Evolutionary conservation across 208 protist genomes (phyloP).

Genomic region (Spongospora subterranea): DNA sequence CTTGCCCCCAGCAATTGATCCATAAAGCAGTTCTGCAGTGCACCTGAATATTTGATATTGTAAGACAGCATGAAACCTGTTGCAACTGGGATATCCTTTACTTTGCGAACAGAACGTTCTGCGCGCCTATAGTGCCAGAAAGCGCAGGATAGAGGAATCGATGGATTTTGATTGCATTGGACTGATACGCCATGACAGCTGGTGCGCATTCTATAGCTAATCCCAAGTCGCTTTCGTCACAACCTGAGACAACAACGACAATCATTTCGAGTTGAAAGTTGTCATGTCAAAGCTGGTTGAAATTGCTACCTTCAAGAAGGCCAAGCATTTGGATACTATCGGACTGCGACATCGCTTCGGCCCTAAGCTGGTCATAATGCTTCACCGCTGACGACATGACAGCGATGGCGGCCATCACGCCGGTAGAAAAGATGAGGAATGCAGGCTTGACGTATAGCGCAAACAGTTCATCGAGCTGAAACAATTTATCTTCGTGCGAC

Average conservation of each 20-base stretch:
- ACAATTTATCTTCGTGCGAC: conserved; percentile 19
- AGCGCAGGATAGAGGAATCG: conserved; percentile 47
- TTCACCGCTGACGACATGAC: neutral
- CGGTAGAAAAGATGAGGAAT: neutral
- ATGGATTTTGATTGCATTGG: conserved; percentile 22
- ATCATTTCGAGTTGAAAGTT: neutral
- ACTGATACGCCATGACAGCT: neutral
- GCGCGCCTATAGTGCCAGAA: conserved; percentile 7
- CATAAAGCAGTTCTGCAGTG: conserved; percentile 28
- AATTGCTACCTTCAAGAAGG: neutral
- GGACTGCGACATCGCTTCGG: neutral
- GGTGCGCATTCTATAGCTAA: no score
- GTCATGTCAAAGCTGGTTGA: neutral
- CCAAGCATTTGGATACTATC: neutral
- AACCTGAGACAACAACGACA: neutral
- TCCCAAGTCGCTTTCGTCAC: neutral
- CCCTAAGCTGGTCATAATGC: conserved; percentile 34
- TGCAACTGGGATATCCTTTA: neutral
- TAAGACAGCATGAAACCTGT: neutral
- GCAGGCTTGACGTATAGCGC: conserved; percentile 21
- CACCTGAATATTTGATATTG: neutral
- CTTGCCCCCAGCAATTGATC: neutral
- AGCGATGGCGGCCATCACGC: neutral
- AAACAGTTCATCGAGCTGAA: conserved; percentile 28
- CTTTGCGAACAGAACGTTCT: conserved; percentile 51